These are phyloP conservation scores for Panicum miliaceum DNA, from an alignment of 176 grass and related monocot species.

Conservation along the genomic window DNA sequence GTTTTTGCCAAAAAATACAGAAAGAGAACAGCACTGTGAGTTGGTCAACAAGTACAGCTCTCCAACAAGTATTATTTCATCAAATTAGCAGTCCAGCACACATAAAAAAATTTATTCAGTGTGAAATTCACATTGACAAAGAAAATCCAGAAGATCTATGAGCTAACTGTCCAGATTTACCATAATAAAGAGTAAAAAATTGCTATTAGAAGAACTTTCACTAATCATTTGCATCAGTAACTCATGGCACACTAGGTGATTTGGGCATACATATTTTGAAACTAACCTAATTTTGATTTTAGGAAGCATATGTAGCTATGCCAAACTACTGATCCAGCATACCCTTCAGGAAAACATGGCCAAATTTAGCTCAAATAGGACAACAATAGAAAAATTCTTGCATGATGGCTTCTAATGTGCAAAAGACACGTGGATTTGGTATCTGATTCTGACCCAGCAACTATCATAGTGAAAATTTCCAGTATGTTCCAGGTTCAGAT, in stretches of 20 bases:
- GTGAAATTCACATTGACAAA: neutral
- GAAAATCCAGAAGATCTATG: neutral
- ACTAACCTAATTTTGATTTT: constrained; percentile 15
- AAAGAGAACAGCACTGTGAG: neutral
- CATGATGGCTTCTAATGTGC: neutral
- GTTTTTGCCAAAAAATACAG: neutral
- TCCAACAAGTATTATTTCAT: neutral
- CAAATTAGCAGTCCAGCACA: neutral
- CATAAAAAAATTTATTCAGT: neutral
- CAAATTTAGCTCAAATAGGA: neutral
- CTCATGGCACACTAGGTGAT: neutral
- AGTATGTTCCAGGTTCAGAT: neutral
- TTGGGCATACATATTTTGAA: neutral
- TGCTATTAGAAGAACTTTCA: neutral
- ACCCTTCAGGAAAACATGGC: neutral
- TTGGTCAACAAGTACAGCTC: neutral
- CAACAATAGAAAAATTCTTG: neutral
- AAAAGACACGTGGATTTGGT: neutral
- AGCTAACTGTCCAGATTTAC: constrained; percentile 2
- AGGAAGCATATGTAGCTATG: neutral
- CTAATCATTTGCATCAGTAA: neutral
- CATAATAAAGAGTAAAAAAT: neutral
- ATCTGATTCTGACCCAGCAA: constrained; percentile 16
- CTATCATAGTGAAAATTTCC: neutral
- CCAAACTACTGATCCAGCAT: neutral